Base-by-base conservation (phyloP, 108 stramenopile genomes). In the Epithemia pelagica region DNA sequence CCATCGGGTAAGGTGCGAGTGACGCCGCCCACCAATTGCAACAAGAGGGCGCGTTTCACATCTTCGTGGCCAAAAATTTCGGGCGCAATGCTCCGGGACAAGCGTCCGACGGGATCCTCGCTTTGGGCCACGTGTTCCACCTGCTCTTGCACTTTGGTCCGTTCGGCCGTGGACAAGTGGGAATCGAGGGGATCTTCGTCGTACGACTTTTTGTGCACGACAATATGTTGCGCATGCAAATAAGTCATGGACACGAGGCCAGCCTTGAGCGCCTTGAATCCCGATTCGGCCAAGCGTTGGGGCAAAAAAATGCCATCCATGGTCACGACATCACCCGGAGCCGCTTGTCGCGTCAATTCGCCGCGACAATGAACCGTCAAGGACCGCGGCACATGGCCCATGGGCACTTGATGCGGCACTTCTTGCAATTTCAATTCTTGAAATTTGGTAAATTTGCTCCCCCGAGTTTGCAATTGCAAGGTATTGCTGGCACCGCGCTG, bases 41-140 rank as follows among this genome's bases (percentile, higher is more conserved):
- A 76, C 7, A 98, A 77, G 28, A 99, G 60, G 0, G 99, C 96
- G 32, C 89, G 82, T 76, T 99, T 99, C 58, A 98, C 96, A 82
- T 98, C 96, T 63, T 94, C 97, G 66, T 97, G 96, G 24, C 99
- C 99, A 74, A 88, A 98, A 33, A 99, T 99, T 82, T 98, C 97
- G 0, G 99, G 99, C 1, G 99, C 99, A 75, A 99, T 95, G 53
- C 78, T 74, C 23, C 75, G 61, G 28, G 94, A 79, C 25, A 99
- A 76, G 32, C 77, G 73, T 0, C 90, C 94, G 30, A 90, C 78
- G 22, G 94, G 90, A 81, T 95, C 94, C 15, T 85, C 78, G 21
- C 80, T 75, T 0, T 65, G 64, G 30, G 90, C 85, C 51, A 91
- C 83, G 22, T 69, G 62, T 28, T 61, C 59, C 64, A 92, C 84